Evolutionary conservation across 108 stramenopile species (phyloP), one percentile per base, ranked within the genome.

Genomic region (Chaetoceros tenuissimus): DNA sequence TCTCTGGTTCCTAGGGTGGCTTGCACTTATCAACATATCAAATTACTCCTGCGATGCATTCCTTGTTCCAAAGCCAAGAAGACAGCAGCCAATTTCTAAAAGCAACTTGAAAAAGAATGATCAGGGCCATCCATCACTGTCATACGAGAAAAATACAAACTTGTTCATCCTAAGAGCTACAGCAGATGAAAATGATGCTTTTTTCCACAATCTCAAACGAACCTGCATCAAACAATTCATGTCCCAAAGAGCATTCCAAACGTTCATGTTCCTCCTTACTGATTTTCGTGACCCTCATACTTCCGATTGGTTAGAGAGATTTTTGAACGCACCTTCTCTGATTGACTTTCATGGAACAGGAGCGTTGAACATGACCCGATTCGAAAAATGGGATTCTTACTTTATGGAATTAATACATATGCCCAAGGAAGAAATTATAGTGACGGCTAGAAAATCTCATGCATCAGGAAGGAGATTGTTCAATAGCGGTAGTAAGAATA

Each of bases 301-400:
- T 1, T 70, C 73, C 8, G 47, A 45, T 29, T 90, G 84, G 84
- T 55, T 90, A 17, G 85, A 90, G 50, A 67, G 76, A 23, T 85
- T 89, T 31, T 73, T 22, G 64, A 68, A 16, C 56, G 24, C 17
- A 54, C 24, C 54, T 2, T 34, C 20, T 61, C 48, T 85, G 29
- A 51, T 81, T 29, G 60, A 48, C 18, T 85, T 83, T 49, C 87
- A 89, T 57, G 87, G 87, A 24, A 50, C 81, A 0, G 75, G 64
- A 25, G 82, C 80, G 8, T 55, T 85, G 29, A 83, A 89, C 49
- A 77, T 70, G 17, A 82, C 81, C 16, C 62, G 55, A 0, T 89
- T 82, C 48, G 84, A 81, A 20, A 53, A 77, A n/a, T 90, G 84
- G 88, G 82, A 84, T 43, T 63, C 69, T n/a, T 90, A 80, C 53